phyloP scores from a whole-genome alignment of 768 basidiomycete genomes.

The Sarcodon aspratus region DNA sequence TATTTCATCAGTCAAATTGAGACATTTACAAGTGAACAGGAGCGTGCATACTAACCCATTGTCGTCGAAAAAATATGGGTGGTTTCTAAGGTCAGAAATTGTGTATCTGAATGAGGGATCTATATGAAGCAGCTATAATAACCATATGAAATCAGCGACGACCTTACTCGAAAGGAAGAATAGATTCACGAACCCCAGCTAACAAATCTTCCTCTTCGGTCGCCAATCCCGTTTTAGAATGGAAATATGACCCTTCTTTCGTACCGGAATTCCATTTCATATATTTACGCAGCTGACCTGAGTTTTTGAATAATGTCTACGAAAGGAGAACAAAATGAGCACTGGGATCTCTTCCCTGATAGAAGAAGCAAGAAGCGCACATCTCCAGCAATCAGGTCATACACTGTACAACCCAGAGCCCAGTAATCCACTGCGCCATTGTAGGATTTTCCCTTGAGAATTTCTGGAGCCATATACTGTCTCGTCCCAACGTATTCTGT shows the following conservation, averaged over 20 bases:
- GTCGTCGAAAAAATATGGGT: conserved; percentile 10
- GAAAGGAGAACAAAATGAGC: neutral
- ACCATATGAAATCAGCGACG: neutral
- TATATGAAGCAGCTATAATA: conserved; percentile 6
- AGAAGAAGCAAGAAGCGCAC: conserved; percentile 9
- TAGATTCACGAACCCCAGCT: conserved; percentile 5
- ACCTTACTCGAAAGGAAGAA: neutral
- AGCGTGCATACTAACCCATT: conserved; percentile 5
- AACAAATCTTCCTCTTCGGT: conserved; percentile 9
- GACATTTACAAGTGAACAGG: neutral
- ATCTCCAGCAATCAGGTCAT: conserved; percentile 16
- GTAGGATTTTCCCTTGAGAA: conserved; percentile 9
- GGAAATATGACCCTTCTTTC: conserved; percentile 6
- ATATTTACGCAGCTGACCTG: conserved; percentile 4
- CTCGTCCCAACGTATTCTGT: conserved; percentile 9
- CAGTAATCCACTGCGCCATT: conserved; percentile 18
- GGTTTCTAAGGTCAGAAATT: conserved; percentile 7
- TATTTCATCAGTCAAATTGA: neutral
- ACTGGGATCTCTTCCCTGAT: neutral
- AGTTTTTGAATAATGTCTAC: conserved; percentile 6
- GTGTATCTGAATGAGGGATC: conserved; percentile 6
- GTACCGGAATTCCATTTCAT: conserved; percentile 7
- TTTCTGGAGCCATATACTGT: conserved; percentile 16
- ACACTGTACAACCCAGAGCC: conserved; percentile 15
- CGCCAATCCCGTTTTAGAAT: conserved; percentile 4